Evolutionary conservation across 306 rosid species (phyloP).

Genomic region (Vigna mungo): DNA sequence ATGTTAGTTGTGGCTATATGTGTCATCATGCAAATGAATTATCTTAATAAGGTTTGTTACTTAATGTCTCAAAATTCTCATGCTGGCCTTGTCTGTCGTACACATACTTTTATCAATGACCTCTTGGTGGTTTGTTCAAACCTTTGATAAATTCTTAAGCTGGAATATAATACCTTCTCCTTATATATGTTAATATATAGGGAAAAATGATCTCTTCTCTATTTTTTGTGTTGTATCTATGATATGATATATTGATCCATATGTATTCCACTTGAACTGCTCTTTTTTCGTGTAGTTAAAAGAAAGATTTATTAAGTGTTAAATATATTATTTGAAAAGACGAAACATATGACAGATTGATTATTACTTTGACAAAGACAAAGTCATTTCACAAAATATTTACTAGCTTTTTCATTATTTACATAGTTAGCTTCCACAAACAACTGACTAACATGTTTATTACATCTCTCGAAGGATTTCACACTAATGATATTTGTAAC

Average conservation of each 20-base stretch:
- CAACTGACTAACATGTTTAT: no score
- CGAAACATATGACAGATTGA: no score
- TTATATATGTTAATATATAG: slow-evolving; percentile 13
- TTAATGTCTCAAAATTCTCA: slow-evolving; percentile 12
- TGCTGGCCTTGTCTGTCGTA: neutral
- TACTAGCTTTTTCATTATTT: no score
- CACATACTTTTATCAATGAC: neutral
- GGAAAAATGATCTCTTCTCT: neutral
- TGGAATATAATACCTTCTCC: slow-evolving; percentile 13
- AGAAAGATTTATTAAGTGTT: neutral
- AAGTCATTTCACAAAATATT: no score
- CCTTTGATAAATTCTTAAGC: neutral
- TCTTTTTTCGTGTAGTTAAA: neutral
- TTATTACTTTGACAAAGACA: no score
- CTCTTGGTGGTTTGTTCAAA: neutral
- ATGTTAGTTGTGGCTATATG: slow-evolving; percentile 76
- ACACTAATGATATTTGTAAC: no score
- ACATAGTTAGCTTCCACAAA: no score
- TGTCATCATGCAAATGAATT: slow-evolving; percentile 82
- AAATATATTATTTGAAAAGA: no score
- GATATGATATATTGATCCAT: slow-evolving; percentile 14
- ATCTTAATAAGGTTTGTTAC: slow-evolving; percentile 81
- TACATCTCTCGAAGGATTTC: no score
- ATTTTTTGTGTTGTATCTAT: neutral
- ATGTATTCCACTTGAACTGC: neutral